A percentile compares a stretch with the other conserved stretches of the same genome.
Conservation (phyloP, 169 alveolate genomes). For the Plasmodium cynomolgi region DNA sequence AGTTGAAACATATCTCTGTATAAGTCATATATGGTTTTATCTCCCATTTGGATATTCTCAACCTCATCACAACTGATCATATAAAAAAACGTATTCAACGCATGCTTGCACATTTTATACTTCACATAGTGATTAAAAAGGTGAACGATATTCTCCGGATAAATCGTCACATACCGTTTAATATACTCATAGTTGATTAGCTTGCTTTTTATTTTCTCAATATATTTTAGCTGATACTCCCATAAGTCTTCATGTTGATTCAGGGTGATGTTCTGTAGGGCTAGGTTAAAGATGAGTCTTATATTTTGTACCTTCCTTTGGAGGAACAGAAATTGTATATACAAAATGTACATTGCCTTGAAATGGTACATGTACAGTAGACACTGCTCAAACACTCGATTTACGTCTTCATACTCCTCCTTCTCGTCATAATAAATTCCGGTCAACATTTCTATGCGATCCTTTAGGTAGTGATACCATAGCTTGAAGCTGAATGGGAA, state of each 20-base stretch:
- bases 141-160: conserved; percentile 49
- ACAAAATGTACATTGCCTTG: conserved; percentile 41
- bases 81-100: conserved; percentile 44
- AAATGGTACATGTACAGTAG: conserved; percentile 55
- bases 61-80: conserved; percentile 46
- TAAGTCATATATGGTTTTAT: conserved; percentile 39
- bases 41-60: conserved; percentile 8
- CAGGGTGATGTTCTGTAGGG: conserved; percentile 34
- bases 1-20: conserved; percentile 25
- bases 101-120: conserved; percentile 69
- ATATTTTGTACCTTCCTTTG: conserved; percentile 61
- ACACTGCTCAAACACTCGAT: conserved; percentile 36
- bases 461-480: conserved; percentile 57
- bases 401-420: conserved; percentile 22
- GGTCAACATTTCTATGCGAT: conserved; percentile 42
- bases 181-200: conserved; percentile 56
- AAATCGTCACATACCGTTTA: conserved; percentile 57
- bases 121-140: conserved; percentile 54
- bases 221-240: conserved; percentile 15
- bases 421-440: conserved; percentile 41
- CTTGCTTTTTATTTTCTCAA: conserved; percentile 17
- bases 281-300: conserved; percentile 22
- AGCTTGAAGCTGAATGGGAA: conserved; percentile 62
- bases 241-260: conserved; percentile 73
- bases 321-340: conserved; percentile 53